phyloP scores from a whole-genome alignment of 2,329 filamentous ascomycete genomes.

The Calonectria pauciramosa region DNA sequence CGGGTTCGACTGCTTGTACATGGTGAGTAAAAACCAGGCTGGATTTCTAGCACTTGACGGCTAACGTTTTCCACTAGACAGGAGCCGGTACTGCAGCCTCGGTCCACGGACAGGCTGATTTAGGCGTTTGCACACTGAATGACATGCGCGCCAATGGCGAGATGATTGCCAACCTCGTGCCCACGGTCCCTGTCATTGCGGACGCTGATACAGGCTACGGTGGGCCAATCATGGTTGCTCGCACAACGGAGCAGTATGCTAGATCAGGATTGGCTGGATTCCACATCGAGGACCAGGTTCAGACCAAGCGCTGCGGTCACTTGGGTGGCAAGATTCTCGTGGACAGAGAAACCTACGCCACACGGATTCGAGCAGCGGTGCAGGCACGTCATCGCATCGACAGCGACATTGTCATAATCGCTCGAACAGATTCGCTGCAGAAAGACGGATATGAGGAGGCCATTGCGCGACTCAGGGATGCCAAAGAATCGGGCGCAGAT shows the following conservation, averaged over 20 bases:
- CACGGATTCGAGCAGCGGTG: background rate
- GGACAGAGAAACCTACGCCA: conserved; percentile 23
- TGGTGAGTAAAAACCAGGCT: background rate
- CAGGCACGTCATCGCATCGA: conserved; percentile 1
- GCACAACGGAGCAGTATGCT: conserved; percentile 67
- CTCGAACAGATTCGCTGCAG: background rate
- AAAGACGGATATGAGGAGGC: background rate
- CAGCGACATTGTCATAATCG: conserved; percentile 1
- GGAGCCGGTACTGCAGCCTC: background rate
- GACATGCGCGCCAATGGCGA: conserved; percentile 75
- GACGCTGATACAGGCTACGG: conserved; percentile 73
- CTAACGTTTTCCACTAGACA: background rate
- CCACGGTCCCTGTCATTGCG: conserved; percentile 69
- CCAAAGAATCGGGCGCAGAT: background rate
- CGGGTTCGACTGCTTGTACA: background rate
- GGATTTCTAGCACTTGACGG: background rate
- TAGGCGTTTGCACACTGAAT: conserved; percentile 70
- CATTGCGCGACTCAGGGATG: background rate
- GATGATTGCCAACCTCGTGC: conserved; percentile 74
- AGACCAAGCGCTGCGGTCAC: conserved; percentile 76
- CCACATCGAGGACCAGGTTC: conserved; percentile 75
- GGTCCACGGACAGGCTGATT: background rate
- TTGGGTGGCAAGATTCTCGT: conserved; percentile 73
- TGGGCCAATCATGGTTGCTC: conserved; percentile 64
- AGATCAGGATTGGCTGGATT: conserved; percentile 69